A percentile compares a stretch with the other conserved stretches of the same genome.
Conservation (phyloP, 2,329 filamentous ascomycete genomes). For the Colletotrichum melonis region DNA sequence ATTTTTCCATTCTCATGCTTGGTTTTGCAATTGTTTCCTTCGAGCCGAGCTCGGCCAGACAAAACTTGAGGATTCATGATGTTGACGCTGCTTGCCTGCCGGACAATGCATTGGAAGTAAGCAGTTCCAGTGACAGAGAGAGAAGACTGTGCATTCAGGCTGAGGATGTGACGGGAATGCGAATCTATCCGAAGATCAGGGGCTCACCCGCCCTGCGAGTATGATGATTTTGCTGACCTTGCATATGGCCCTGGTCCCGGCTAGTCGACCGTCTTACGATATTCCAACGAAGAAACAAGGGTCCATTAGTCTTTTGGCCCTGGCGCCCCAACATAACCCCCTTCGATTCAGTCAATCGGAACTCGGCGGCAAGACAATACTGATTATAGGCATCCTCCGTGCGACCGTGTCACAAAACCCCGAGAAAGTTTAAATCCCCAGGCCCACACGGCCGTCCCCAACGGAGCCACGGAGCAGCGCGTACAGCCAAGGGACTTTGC, state of each 20-base stretch:
- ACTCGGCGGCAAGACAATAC: not conserved
- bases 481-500: not conserved
- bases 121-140: not conserved
- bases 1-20: not conserved
- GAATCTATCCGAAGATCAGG: not conserved
- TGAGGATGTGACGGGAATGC: not conserved
- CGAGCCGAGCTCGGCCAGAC: not conserved
- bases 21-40: not conserved
- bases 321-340: not conserved
- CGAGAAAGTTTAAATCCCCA: not conserved
- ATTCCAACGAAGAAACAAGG: not conserved
- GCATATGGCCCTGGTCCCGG: not conserved
- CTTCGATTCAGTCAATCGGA: not conserved
- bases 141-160: not conserved
- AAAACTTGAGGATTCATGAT: not conserved
- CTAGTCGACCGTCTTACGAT: not conserved
- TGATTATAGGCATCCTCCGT: not conserved
- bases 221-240: not conserved
- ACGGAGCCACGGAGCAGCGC: too few relatives aligned
- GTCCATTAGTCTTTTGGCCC: not conserved
- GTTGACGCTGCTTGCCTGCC: not conserved
- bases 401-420: not conserved
- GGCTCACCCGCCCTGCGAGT: not conserved
- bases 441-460: not conserved
- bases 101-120: not conserved